Evolutionary conservation across 768 basidiomycete species (phyloP), one percentile per base, ranked within the genome.

Genomic region (Infundibulicybe gibba): DNA sequence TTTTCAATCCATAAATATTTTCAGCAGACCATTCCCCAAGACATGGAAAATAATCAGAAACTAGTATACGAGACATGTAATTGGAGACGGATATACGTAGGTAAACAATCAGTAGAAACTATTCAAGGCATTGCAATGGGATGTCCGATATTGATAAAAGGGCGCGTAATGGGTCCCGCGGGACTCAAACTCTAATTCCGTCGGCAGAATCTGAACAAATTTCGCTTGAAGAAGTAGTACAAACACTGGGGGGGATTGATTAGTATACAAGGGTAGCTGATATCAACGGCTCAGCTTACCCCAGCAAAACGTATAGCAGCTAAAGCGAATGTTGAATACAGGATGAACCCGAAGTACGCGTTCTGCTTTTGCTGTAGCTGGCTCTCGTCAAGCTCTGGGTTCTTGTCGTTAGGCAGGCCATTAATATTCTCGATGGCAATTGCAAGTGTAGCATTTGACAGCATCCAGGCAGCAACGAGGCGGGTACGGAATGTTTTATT

Each of bases 401-500:
- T 59, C 17, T 61, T 48, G 46, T n/a, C n/a, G 17, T 61, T 68
- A 3, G 67, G 73, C 32, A 87, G 60, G 21, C 88, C 85, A 53
- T 84, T 86, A 52, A 87, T 69, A 52, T 81, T 90, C 64, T 87
- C 81, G 46, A 92, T 87, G 31, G 85, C 79, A 47, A 92, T 74
- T 3, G 87, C 83, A 16, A 92, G 66, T 5, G 57, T 69, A 32
- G 87, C 87, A 56, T 92, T 92, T 10, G 68, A 54, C 38, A 75
- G 66, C 80, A 92, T 87, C 91, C 91, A 92, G 45, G 77, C 71
- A 11, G 85, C 80, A 37, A 93, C 90, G 17, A 94, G 74, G 41
- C 91, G 85, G 2, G 92, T 94, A 48, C 91, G 82, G 86, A 94
- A 94, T 11, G 92, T 94, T 69, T 84, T 87, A 71, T 94, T 94